Percentiles rank a stretch among this genome's conserved stretches.
Conservation (phyloP, 352 stramenopile genomes). For the Phytophthora hybrid region DNA sequence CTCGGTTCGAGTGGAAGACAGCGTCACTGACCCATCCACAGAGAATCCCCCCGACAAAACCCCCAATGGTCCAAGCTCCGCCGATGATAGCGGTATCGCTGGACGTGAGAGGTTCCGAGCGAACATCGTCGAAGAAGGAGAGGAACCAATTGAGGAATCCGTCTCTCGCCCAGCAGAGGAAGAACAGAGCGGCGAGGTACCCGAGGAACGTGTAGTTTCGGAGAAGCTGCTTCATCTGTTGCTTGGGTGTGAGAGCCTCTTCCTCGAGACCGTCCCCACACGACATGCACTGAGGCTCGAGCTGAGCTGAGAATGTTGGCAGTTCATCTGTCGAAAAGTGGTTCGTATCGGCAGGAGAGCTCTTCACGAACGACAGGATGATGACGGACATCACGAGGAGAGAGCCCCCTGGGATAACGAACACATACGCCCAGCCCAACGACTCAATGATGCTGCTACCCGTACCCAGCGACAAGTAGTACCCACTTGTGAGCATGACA, state of each 20-base stretch:
- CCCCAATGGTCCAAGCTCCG: slow-evolving; percentile 78
- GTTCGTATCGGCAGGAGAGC: slow-evolving; percentile 58
- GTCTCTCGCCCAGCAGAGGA: slow-evolving; percentile 71
- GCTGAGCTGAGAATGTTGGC: slow-evolving; percentile 31
- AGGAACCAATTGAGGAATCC: slow-evolving; percentile 85
- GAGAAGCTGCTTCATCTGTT: slow-evolving; percentile 62
- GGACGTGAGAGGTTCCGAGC: slow-evolving; percentile 47
- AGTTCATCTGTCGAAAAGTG: slow-evolving; percentile 37
- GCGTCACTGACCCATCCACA: slow-evolving; percentile 79
- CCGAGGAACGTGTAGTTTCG: slow-evolving; percentile 72
- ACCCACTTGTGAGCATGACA: slow-evolving; percentile 80
- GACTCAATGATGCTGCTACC: slow-evolving; percentile 69
- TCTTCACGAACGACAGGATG: slow-evolving; percentile 66
- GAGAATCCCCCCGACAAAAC: slow-evolving; percentile 73
- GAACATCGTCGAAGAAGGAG: slow-evolving; percentile 79
- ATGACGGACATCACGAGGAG: slow-evolving; percentile 66
- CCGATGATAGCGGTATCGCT: slow-evolving; percentile 71
- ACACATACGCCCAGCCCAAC: slow-evolving; percentile 76
- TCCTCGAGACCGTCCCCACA: slow-evolving; percentile 6
- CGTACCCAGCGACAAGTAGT: slow-evolving; percentile 74
- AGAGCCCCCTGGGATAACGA: slow-evolving; percentile 64
- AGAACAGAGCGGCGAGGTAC: slow-evolving; percentile 77
- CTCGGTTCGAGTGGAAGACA: slow-evolving; percentile 71
- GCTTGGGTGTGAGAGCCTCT: slow-evolving; percentile 19
- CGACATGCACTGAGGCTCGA: slow-evolving; percentile 19